Base-by-base conservation (phyloP, 495 filamentous ascomycete species). In the Aeminium ludgeri region DNA sequence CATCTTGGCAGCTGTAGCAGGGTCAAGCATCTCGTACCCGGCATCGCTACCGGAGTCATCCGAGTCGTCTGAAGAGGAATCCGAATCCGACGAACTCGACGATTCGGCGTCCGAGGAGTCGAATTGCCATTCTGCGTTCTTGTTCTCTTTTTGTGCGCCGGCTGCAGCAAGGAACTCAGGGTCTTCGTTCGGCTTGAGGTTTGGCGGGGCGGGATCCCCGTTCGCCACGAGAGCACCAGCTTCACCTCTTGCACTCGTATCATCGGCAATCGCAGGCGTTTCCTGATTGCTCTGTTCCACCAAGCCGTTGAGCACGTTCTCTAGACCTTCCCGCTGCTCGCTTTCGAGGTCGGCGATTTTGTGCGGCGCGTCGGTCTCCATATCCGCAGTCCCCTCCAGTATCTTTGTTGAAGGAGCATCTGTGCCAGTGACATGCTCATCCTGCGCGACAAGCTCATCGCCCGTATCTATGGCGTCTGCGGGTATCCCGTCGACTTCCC, bases 1-100 rank as follows among this genome's bases (percentile, higher is more conserved):
- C 27, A 87, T 71, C 8, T 74, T 72, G 1, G 80, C 80, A 48
- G 82, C 76, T 54, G 89, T 82, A 55, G 81, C 80, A 10, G 80
- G 69, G 36, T 73, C 76, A 13, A 91, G 66, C 20, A 83, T 67
- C 11, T 74, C 67, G 44, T 83, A 82, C 36, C 74, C 70, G 40
- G 76, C 76, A n/a, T 76, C 74, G 17, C 71, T 76, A 8, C 36
- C 45, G 10, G 42, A 41, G 20, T 79, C 78, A 25, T 25, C 23
- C 4, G 66, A 69, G 34, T 68, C 66, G 15, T 64, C 65, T 4
- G 23, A 3, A 16, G 67, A 65, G 3, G 67, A 67, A 19, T 67
- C 67, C 11, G 61, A 64, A n/a, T 65, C 63, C 2, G 67, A 66
- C 28, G 46, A 65, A 41, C 51, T 58, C 20, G 51, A 57, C 28